Conservation (phyloP, 306 rosid species). For the Sicyos baderoa region DNA sequence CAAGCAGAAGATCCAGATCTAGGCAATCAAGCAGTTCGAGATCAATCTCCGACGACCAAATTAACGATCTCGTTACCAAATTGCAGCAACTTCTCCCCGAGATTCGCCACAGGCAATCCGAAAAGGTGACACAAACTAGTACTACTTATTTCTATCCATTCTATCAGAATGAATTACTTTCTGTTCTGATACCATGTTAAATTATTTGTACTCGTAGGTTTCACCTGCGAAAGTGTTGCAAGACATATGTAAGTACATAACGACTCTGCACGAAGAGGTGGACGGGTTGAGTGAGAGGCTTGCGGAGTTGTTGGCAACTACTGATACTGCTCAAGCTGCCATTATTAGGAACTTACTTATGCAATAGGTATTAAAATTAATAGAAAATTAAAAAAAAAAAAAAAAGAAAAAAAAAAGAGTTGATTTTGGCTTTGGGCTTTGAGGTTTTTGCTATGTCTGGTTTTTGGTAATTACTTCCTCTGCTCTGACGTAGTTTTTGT, state of each 20-base stretch:
- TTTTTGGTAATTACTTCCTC: background rate
- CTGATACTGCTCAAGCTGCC: constrained; percentile 87
- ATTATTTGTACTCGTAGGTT: constrained; percentile 30
- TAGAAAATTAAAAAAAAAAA: background rate
- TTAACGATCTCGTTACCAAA: constrained; percentile 85
- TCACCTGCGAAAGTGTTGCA: constrained; percentile 69
- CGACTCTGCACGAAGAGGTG: constrained; percentile 73
- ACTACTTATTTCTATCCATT: no score
- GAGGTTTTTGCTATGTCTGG: constrained; percentile 11
- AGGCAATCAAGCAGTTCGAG: constrained; percentile 61
- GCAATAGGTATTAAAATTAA: constrained; percentile 29
- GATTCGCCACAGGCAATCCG: constrained; percentile 68
- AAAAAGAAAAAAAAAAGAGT: background rate
- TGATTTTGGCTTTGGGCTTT: background rate
- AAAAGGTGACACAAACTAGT: constrained; percentile 44
- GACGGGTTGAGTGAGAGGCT: constrained; percentile 85
- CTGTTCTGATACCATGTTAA: background rate
- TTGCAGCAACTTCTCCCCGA: constrained; percentile 93
- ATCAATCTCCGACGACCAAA: constrained; percentile 80
- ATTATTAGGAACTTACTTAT: constrained; percentile 67
- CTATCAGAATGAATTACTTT: no score
- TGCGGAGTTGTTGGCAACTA: constrained; percentile 64
- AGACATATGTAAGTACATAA: constrained; percentile 81
- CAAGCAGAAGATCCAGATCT: constrained; percentile 24
- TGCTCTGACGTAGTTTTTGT: background rate